Evolutionary conservation across 805 yeast species (phyloP), one percentile per base, ranked within the genome.

Genomic region (Candida vaughaniae): DNA sequence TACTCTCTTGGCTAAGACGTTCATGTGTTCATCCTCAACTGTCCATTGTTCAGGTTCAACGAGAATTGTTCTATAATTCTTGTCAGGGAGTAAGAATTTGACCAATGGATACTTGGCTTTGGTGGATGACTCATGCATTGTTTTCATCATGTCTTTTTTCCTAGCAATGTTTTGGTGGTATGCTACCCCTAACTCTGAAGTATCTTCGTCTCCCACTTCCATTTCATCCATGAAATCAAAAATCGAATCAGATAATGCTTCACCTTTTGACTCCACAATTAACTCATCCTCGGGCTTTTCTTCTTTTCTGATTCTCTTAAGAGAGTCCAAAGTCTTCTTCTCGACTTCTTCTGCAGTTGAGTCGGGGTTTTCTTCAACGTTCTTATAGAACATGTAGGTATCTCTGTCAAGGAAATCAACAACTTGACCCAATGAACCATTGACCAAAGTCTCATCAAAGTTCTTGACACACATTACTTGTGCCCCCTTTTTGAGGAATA

Each of bases 401-500:
- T 66, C 65, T 31, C 62, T 53, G 45, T 68, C 71, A 47, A 66
- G 46, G 45, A 79, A 80, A 41, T 71, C 83, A 27, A 80, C 57
- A 1, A 85, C 83, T 47, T 69, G 80, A 0, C 95, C 95, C 22
- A 85, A 60, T 0, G 89, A 78, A 0, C 95, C 95, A 60, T 85
- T 85, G 8, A 85, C 93, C 32, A 85, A 64, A 0, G 78, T 71
- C 19, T 76, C 82, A 52, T 83, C 91, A 39, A 80, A 70, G 52
- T 85, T 85, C 53, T 85, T 85, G 31, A 85, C 71, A 70, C 85
- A 77, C 91, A 85, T 85, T 1, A 85, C 95, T 58, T 85, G 93
- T 0, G 91, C 87, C 30, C 83, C 83, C 38, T 72, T 72, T 51
- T 84, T 85, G 49, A 85, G 60, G 5, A 64, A 64, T 10, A 85